Evolutionary conservation across 345 rosid species (phyloP).

Genomic region (Boechera divaricarpa): DNA sequence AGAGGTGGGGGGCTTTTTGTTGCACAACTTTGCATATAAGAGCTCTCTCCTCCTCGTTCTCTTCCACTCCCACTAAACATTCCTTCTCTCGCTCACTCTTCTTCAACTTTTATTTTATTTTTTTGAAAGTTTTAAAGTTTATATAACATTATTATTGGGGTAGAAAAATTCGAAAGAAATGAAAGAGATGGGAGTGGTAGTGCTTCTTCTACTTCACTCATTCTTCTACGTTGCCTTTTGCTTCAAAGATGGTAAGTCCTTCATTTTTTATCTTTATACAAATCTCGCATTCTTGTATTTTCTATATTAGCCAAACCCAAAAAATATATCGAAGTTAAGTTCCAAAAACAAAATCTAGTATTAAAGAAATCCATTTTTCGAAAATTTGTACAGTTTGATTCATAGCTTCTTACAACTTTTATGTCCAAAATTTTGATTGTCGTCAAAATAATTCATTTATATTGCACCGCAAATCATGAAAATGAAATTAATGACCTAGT

Average conservation of each 20-base stretch:
- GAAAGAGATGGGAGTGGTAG: slow-evolving; percentile 46
- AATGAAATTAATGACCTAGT: neutral
- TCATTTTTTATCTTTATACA: neutral
- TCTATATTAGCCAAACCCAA: neutral
- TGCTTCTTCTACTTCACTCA: slow-evolving; percentile 57
- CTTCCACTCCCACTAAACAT: slow-evolving; percentile 11
- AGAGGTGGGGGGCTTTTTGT: slow-evolving; percentile 37
- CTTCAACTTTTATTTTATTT: neutral
- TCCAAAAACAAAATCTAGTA: neutral
- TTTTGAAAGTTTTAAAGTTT: neutral
- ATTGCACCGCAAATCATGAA: slow-evolving; percentile 15
- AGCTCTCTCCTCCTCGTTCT: slow-evolving; percentile 13
- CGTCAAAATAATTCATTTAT: slow-evolving; percentile 1
- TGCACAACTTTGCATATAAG: slow-evolving; percentile 49
- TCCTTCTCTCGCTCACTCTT: slow-evolving; percentile 7
- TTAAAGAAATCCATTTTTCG: neutral
- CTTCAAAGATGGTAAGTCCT: slow-evolving; percentile 55
- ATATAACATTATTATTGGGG: neutral
- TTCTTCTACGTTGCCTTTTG: slow-evolving; percentile 49
- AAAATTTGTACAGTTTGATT: neutral
- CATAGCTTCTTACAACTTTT: neutral
- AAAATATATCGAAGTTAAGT: neutral
- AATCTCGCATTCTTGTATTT: neutral
- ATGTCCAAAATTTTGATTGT: neutral
- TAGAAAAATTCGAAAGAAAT: neutral